These are phyloP conservation scores for Pseudonitzschia multiseries DNA, from an alignment of 108 stramenopile genomes.

Conservation along the genomic window DNA sequence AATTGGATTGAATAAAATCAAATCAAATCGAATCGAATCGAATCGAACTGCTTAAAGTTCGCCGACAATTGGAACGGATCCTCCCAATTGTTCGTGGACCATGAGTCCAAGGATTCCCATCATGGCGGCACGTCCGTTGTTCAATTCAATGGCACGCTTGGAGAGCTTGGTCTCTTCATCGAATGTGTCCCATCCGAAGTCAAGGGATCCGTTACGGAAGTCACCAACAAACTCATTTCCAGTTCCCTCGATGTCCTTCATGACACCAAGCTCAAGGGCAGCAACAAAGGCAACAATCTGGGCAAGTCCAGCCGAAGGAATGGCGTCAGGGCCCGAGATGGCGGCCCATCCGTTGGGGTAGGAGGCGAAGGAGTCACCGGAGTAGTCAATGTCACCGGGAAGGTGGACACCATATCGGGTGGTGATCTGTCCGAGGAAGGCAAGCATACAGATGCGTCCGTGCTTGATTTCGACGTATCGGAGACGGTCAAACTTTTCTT, in stretches of 20 bases:
- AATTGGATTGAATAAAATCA: no score
- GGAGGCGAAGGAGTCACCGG: no score
- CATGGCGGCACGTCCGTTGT: constrained; percentile 27
- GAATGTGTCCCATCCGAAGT: constrained; percentile 78
- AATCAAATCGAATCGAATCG: no score
- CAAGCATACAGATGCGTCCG: constrained; percentile 60
- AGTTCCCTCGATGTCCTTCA: constrained; percentile 61
- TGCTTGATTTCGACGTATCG: constrained; percentile 73
- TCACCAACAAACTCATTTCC: constrained; percentile 64
- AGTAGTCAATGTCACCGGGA: no score
- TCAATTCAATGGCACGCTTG: no score
- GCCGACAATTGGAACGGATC: constrained; percentile 15
- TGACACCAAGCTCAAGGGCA: constrained; percentile 60
- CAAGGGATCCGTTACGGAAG: constrained; percentile 75
- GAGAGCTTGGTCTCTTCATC: constrained; percentile 29
- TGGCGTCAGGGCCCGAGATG: constrained; percentile 35
- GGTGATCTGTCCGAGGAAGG: no score
- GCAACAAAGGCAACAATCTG: constrained; percentile 73
- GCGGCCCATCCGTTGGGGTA: no score
- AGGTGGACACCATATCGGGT: no score
- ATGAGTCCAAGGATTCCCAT: constrained; percentile 89
- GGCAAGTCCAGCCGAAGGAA: constrained; percentile 56
- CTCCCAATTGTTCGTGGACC: constrained; percentile 79
- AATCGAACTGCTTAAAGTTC: not conserved
- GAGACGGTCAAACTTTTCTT: constrained; percentile 58